Conservation (phyloP, 352 stramenopile genomes). For the Globisporangium viniferum region DNA sequence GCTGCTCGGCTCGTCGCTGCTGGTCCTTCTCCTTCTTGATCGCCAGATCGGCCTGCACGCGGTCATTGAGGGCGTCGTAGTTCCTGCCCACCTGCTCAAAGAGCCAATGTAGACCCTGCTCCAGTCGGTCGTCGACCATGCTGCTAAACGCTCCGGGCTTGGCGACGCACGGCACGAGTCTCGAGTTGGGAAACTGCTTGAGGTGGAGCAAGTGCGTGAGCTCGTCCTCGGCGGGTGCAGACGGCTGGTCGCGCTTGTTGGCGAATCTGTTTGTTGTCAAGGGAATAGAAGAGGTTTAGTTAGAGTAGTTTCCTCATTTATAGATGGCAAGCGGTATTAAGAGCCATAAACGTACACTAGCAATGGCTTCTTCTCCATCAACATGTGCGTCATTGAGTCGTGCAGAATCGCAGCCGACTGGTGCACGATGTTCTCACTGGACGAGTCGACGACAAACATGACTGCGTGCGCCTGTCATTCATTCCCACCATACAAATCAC, state of each 20-base stretch:
- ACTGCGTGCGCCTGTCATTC: conserved; percentile 50
- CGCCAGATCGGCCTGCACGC: conserved; percentile 45
- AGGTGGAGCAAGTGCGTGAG: conserved; percentile 37
- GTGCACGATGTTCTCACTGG: conserved; percentile 38
- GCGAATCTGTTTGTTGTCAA: conserved; percentile 44
- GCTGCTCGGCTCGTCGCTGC: conserved; percentile 55
- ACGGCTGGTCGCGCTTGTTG: conserved; percentile 66
- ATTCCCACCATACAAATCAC: not conserved
- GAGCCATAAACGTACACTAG: conserved; percentile 44
- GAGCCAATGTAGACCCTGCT: conserved; percentile 66
- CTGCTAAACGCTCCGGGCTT: conserved; percentile 53
- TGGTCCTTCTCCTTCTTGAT: conserved; percentile 61
- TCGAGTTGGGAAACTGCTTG: conserved; percentile 34
- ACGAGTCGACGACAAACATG: conserved; percentile 76
- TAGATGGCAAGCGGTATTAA: not conserved
- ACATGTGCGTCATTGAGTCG: conserved; percentile 47
- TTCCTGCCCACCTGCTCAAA: conserved; percentile 58
- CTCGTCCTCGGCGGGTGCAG: conserved; percentile 34
- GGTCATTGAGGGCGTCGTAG: conserved; percentile 43
- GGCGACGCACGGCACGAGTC: conserved; percentile 51
- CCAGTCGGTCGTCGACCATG: conserved; percentile 58
- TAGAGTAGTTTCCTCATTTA: not conserved
- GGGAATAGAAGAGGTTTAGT: not conserved
- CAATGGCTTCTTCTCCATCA: conserved; percentile 61
- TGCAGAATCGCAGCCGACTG: conserved; percentile 48